Evolutionary conservation across 768 basidiomycete species (phyloP).

Genomic region (Podaxis sp.): DNA sequence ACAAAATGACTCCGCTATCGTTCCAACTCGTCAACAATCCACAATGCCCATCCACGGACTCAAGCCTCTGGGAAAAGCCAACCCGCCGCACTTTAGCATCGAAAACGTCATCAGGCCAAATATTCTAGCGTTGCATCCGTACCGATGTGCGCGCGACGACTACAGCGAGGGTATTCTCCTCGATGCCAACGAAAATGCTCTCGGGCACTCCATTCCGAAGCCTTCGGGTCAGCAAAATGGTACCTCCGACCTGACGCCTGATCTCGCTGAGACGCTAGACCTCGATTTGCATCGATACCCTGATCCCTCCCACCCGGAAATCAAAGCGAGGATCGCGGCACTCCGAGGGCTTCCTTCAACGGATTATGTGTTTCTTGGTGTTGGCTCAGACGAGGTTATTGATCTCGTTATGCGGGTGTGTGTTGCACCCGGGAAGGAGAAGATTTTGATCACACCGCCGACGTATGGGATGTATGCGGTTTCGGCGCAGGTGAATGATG

Average conservation of each 20-base stretch:
- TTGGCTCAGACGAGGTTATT: conserved; percentile 96
- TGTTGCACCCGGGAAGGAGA: conserved; percentile 77
- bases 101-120: conserved; percentile 88
- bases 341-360: conserved; percentile 65
- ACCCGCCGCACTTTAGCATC: conserved; percentile 83
- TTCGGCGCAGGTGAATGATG: conserved; percentile 93
- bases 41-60: conserved; percentile 69
- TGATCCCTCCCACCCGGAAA: conserved; percentile 78
- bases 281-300: conserved; percentile 89
- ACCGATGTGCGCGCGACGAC: conserved; percentile 96
- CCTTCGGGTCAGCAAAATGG: conserved; percentile 4
- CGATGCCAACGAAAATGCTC: conserved; percentile 96
- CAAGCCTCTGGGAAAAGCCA: conserved; percentile 26
- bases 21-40: background rate
- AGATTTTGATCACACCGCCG: conserved; percentile 87
- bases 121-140: conserved; percentile 88
- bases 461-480: conserved; percentile 99
- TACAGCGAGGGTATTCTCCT: conserved; percentile 89
- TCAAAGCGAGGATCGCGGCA: conserved; percentile 74
- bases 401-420: conserved; percentile 92
- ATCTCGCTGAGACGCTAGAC: conserved; percentile 37
- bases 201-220: conserved; percentile 75
- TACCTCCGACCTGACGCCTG: conserved; percentile 25
- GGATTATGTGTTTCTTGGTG: conserved; percentile 87
- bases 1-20: conserved; percentile 12